These are phyloP conservation scores for Ustilago bromivora DNA, from an alignment of 1,284 basidiomycete genomes.

Conservation along the genomic window DNA sequence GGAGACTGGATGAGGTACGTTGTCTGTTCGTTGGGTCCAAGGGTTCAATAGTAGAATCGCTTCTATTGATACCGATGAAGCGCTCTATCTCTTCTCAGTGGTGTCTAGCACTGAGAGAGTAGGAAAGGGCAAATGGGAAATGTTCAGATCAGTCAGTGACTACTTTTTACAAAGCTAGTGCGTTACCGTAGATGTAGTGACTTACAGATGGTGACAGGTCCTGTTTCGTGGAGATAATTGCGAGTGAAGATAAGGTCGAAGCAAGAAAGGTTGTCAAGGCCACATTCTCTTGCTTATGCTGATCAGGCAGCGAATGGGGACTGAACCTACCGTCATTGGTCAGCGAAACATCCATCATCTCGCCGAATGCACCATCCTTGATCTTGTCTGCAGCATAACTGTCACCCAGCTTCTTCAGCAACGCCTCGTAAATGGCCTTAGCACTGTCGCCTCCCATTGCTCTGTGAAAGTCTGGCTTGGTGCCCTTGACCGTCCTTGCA, in stretches of 20 bases:
- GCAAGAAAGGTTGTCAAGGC: neutral
- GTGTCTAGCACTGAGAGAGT: conserved; percentile 52
- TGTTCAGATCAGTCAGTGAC: neutral
- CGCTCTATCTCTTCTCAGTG: conserved; percentile 54
- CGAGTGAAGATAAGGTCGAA: neutral
- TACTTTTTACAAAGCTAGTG: neutral
- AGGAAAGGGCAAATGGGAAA: neutral
- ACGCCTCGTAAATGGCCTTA: conserved; percentile 54
- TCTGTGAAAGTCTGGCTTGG: conserved; percentile 67
- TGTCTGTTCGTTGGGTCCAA: no score
- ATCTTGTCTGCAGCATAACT: conserved; percentile 50
- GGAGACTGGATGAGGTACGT: no score
- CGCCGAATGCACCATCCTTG: conserved; percentile 65
- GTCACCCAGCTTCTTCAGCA: conserved; percentile 52
- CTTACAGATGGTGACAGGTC: conserved; percentile 57
- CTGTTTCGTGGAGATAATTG: neutral
- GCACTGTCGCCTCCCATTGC: conserved; percentile 59
- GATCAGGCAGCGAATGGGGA: neutral
- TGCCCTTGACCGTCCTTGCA: conserved; percentile 63
- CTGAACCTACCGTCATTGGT: conserved; percentile 61
- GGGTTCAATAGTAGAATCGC: no score
- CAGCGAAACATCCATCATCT: conserved; percentile 67
- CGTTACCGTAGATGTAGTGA: neutral
- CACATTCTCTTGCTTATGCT: neutral
- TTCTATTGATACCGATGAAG: neutral